Percentiles rank a stretch among this genome's conserved stretches.
Conservation (phyloP, 2,329 filamentous ascomycete genomes). For the Diplodia sapinea region DNA sequence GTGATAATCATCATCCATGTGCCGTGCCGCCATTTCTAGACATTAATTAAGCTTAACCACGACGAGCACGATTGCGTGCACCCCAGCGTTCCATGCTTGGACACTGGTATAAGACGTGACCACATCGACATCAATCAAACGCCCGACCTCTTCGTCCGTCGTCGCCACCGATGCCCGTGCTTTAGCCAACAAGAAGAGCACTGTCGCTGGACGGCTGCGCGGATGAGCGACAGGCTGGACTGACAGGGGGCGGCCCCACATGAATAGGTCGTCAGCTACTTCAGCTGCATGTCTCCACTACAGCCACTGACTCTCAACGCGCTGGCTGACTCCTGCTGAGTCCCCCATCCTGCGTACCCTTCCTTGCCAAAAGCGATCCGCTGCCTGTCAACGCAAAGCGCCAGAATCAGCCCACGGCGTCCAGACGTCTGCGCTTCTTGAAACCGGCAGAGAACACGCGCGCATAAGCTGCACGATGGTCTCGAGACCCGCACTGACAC, state of each 20-base stretch:
- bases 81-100: neutral
- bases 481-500: neutral
- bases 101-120: neutral
- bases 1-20: neutral
- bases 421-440: conserved; percentile 8
- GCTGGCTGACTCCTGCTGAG: neutral
- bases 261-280: neutral
- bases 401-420: neutral
- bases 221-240: neutral
- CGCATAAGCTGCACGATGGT: neutral
- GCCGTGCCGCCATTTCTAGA: conserved; percentile 1
- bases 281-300: neutral
- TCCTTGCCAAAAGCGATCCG: conserved; percentile 5
- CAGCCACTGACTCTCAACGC: conserved; percentile 3
- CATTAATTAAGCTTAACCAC: conserved; percentile 25
- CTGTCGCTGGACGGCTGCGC: neutral
- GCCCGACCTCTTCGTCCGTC: neutral
- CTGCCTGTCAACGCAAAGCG: neutral
- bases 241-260: conserved; percentile 7
- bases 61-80: conserved; percentile 10
- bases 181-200: neutral
- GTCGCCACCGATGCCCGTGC: neutral
- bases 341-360: neutral
- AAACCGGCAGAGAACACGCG: conserved; percentile 13
- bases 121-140: neutral